phyloP scores from a whole-genome alignment of 805 yeast species.

The Yamadazyma sp. region DNA sequence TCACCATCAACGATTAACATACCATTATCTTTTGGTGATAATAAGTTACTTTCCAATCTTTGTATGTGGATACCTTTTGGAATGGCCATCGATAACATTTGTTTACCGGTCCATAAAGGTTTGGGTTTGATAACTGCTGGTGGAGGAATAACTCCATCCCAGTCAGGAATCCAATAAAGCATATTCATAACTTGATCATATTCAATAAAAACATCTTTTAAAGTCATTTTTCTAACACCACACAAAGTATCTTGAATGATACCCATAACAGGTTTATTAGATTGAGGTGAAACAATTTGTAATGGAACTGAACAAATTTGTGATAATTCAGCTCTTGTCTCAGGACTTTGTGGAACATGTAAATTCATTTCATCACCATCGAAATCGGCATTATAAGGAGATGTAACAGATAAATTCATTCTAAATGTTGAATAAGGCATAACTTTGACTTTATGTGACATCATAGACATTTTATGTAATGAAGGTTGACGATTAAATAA shows the following conservation, averaged over 20 bases:
- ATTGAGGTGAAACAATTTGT: conserved; percentile 97
- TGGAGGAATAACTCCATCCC: conserved; percentile 98
- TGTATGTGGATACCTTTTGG: conserved; percentile 95
- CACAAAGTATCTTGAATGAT: conserved; percentile 98
- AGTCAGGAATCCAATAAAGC: conserved; percentile 94
- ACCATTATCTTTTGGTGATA: conserved; percentile 90
- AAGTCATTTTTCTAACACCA: conserved; percentile 94
- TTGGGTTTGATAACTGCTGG: conserved; percentile 94
- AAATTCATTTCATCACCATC: conserved; percentile 99
- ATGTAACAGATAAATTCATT: conserved; percentile 92
- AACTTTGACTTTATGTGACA: conserved; percentile 97
- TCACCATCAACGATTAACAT: conserved; percentile 96
- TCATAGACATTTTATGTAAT: conserved; percentile 98
- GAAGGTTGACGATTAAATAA: conserved; percentile 99
- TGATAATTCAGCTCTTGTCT: conserved; percentile 92
- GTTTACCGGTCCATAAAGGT: conserved; percentile 98
- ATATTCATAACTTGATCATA: conserved; percentile 95
- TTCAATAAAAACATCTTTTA: conserved; percentile 84
- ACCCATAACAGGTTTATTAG: conserved; percentile 99
- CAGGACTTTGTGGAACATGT: conserved; percentile 98
- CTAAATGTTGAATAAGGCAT: conserved; percentile 99
- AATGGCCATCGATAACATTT: conserved; percentile 84
- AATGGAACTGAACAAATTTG: conserved; percentile 96
- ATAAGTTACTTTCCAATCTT: conserved; percentile 81
- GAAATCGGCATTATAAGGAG: conserved; percentile 99